Base-by-base conservation (phyloP, 2,329 filamentous ascomycete species). In the Trichoderma brevicompactum region DNA sequence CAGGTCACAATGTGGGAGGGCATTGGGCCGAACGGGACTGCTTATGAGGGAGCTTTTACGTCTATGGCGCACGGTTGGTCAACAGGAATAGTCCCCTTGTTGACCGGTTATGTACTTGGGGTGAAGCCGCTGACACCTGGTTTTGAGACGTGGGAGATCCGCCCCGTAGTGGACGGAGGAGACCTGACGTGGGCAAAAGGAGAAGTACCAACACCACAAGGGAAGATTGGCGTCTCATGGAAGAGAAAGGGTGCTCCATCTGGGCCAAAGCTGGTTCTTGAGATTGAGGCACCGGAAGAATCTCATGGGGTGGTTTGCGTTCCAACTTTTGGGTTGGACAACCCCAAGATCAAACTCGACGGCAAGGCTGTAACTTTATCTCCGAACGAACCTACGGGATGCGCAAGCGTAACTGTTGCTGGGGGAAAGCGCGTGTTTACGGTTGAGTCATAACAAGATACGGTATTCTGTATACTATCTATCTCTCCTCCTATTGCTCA, bases 51-150 rank as follows among this genome's bases (percentile, higher is more conserved):
- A 1, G 78, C 71, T 0, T 83, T 79, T 65, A 85, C 81, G 15
- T 82, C 79, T 17, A 78, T 82, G 72, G 78, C 82, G 0, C 83
- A 85, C 62, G 83, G 80, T 0, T 85, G 82, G 83, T 78, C 78
- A 2, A 83, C 82, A 1, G 82, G 83, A 6, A 74, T 85, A 15
- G 79, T 82, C 49, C 80, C 83, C 1, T 71, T 81, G 7, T 68
- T 83, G 66, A 80, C 73, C 6, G 79, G 78, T 50, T 79, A 81
- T 46, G 76, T 85, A 1, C 74, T 85, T 0, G 82, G 83, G 2
- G 78, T 85, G 4, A 76, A 68, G 53, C 82, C 82, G 1, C 72
- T 75, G 6, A 74, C 72, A 4, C 79, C 80, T 0, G 83, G 81
- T 0, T 85, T 83, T 66, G 59, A 65, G 13, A 71, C 72, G 1